Percentiles rank a stretch among this genome's conserved stretches.
Conservation (phyloP, 1,284 basidiomycete species). For the Naganishia cerealis region DNA sequence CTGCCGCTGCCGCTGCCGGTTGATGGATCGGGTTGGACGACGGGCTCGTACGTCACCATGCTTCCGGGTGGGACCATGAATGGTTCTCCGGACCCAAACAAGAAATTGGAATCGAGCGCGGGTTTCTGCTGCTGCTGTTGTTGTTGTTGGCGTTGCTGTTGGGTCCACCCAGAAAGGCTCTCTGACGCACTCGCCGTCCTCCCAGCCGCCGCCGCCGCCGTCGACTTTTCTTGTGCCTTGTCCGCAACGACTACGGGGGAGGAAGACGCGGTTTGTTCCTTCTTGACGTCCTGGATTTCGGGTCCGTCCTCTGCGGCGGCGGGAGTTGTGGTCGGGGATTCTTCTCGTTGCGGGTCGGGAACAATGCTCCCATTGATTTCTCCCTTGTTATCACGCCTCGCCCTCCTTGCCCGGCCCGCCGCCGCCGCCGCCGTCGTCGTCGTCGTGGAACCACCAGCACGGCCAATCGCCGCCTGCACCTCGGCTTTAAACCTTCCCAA, state of each 20-base stretch:
- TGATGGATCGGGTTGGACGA: constrained; percentile 14
- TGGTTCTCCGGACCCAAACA: constrained; percentile 32
- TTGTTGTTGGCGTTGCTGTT: constrained; percentile 1
- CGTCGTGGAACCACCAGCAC: too few relatives aligned
- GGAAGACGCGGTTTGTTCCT: background rate
- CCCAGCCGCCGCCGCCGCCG: background rate
- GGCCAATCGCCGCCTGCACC: constrained; percentile 37
- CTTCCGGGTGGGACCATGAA: constrained; percentile 33
- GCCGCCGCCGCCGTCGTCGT: background rate
- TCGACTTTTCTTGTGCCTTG: too few relatives aligned
- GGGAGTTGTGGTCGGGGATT: background rate
- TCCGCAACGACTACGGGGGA: background rate
- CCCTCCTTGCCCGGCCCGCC: background rate
- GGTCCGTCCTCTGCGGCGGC: constrained; percentile 7
- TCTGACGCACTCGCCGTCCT: background rate
- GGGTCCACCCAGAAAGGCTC: background rate
- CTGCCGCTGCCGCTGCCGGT: too few relatives aligned
- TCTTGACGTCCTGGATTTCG: background rate
- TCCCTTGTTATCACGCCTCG: background rate
- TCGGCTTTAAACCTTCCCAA: constrained; percentile 50
- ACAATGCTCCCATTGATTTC: constrained; percentile 3
- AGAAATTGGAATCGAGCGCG: constrained; percentile 29
- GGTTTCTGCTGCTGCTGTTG: constrained; percentile 14
- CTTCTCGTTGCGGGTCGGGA: background rate
- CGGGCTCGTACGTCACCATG: constrained; percentile 26